phyloP scores from a whole-genome alignment of 1,284 basidiomycete species.

The Pulchroboletus neoregius region DNA sequence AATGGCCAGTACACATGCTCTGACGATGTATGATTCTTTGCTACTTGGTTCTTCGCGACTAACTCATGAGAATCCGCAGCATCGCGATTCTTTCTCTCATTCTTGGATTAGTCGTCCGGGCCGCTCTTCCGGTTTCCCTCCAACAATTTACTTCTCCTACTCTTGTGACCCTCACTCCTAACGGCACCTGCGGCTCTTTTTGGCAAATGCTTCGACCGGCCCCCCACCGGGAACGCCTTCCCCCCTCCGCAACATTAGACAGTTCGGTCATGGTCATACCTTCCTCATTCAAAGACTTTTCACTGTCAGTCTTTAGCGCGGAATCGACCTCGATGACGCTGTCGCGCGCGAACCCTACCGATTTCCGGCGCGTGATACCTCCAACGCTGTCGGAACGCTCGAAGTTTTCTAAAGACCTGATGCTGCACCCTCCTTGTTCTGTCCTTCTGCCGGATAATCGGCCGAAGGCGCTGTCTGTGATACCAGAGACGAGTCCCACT shows the following conservation, averaged over 20 bases:
- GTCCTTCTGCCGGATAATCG: slow-evolving; percentile 28
- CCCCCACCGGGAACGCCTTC: slow-evolving; percentile 37
- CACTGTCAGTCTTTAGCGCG: slow-evolving; percentile 47
- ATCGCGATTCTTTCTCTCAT: slow-evolving; percentile 64
- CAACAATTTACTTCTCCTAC: slow-evolving; percentile 24
- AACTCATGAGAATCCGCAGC: slow-evolving; percentile 36
- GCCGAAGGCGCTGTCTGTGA: slow-evolving; percentile 31
- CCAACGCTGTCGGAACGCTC: slow-evolving; percentile 34
- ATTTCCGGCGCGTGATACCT: slow-evolving; percentile 22
- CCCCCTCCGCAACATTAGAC: slow-evolving; percentile 32
- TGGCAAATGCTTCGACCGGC: slow-evolving; percentile 34
- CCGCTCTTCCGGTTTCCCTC: slow-evolving; percentile 42
- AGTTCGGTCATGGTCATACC: slow-evolving; percentile 32
- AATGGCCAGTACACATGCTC: slow-evolving; percentile 47
- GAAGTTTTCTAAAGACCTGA: slow-evolving; percentile 38
- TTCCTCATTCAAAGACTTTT: slow-evolving; percentile 51
- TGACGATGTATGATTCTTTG: slow-evolving; percentile 52
- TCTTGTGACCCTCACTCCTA: slow-evolving; percentile 10
- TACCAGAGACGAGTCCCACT: slow-evolving; percentile 20
- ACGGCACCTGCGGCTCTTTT: slow-evolving; percentile 24
- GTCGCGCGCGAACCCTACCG: slow-evolving; percentile 17
- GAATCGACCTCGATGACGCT: slow-evolving; percentile 31
- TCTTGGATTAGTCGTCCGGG: slow-evolving; percentile 60
- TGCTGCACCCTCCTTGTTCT: slow-evolving; percentile 36
- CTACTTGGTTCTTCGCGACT: slow-evolving; percentile 9